Evolutionary conservation across 257 asterid species (phyloP), one percentile per base, ranked within the genome.

Genomic region (Solanum arcanum): DNA sequence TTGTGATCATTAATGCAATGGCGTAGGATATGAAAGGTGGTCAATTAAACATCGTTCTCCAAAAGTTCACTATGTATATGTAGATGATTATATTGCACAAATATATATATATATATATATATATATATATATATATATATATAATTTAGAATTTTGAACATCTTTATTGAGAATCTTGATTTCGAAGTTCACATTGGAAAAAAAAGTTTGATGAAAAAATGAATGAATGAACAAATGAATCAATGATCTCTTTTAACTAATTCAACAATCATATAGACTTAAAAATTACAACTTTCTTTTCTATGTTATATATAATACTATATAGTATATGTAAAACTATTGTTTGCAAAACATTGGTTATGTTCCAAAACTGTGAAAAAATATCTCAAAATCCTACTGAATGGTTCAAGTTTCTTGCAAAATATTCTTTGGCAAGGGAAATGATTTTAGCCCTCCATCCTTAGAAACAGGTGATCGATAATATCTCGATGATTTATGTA

Each of bases 351-450:
- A 39, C 42, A 37, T 84, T 62, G 76, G 62, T 37, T 84, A 29
- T 37, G 87, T 41, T 46, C 39, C 87, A 85, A 85, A 85, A 46
- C 35, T 47, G 33, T 59, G 59, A 5, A 6, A 31, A 31, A 64
- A 60, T 0, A 12, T 41, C 29, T 44, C 62, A 62, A 39, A 62
- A 14, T 13, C 59, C 59, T 84, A 84, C 31, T 7, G 42, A 86
- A 78, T 78, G 64, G 64, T 44, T 10, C 13, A 60, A 68, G 15
- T 7, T 6, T 66, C 47, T 95, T 90, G 90, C 92, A 92, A 88
- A 82, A 94, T 90, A 87, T 87, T 91, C 47, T 91, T 93, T 3
- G 98, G 97, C 89, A 95, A 33, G n/a, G 92, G 73, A 56, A 88
- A 66, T 12, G 93, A 49, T 31, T 37, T 76, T 9, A 80, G 47